These are phyloP conservation scores for Avicennia marina DNA, from an alignment of 257 asterid species.

Conservation along the genomic window DNA sequence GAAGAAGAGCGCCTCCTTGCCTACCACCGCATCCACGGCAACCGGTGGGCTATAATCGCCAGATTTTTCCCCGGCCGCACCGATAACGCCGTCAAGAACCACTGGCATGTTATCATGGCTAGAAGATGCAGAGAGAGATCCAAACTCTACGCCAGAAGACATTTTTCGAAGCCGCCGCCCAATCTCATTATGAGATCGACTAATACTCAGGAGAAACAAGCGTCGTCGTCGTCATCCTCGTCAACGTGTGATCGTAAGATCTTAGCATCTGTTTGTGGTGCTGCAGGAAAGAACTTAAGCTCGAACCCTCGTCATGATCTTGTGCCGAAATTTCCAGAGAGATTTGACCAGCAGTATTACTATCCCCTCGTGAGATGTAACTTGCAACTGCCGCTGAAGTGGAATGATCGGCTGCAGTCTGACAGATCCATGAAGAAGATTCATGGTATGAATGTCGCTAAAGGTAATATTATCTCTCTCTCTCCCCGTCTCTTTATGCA, in stretches of 20 bases:
- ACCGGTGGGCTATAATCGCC: constrained; percentile 84
- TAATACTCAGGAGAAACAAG: constrained; percentile 7
- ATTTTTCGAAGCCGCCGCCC: background rate
- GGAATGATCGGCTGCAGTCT: constrained; percentile 24
- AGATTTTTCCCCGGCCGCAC: constrained; percentile 80
- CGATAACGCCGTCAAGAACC: constrained; percentile 90
- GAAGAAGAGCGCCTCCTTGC: constrained; percentile 80
- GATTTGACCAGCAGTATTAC: background rate
- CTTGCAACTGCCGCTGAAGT: constrained; percentile 15
- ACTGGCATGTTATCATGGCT: constrained; percentile 91
- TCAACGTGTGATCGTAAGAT: no score
- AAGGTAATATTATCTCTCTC: constrained; percentile 40
- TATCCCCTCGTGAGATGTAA: constrained; percentile 15
- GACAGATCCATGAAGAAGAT: constrained; percentile 4
- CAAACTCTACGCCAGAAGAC: constrained; percentile 36
- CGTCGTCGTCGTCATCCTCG: constrained; percentile 17
- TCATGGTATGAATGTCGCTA: constrained; percentile 18
- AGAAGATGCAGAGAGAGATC: constrained; percentile 62
- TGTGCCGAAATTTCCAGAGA: constrained; percentile 2
- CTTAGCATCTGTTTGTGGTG: background rate
- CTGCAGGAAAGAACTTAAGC: background rate
- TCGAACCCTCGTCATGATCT: no score
- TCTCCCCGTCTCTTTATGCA: no score
- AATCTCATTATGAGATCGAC: background rate
- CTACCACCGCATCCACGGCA: constrained; percentile 72